Conservation (phyloP, 1,284 basidiomycete species). For the Trametes sp. region DNA sequence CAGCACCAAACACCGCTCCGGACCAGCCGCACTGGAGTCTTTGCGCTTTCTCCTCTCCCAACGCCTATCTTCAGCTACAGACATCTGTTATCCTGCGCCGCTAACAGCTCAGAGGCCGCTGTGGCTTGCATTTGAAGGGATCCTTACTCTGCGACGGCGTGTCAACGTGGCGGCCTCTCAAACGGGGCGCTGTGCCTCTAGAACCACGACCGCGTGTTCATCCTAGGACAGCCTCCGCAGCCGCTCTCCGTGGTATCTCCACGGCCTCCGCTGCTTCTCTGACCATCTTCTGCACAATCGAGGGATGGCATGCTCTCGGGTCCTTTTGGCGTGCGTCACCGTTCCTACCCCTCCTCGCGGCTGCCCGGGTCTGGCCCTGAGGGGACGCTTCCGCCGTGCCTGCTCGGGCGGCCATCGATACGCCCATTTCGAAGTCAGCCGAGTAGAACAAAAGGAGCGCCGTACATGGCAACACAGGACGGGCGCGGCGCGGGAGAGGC, state of each 20-base stretch:
- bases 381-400: background rate
- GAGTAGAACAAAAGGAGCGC: constrained; percentile 2
- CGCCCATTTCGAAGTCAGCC: constrained; percentile 19
- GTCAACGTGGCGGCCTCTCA: background rate
- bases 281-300: constrained; percentile 12
- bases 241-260: background rate
- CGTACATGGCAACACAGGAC: background rate
- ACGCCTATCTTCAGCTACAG: too few relatives aligned
- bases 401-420: constrained; percentile 17
- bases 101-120: background rate
- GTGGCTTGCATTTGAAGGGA: background rate
- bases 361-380: background rate
- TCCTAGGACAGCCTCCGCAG: background rate
- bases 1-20: background rate
- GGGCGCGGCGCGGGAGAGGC: background rate
- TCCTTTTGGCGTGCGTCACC: background rate
- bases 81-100: background rate
- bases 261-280: constrained; percentile 12
- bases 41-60: background rate
- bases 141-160: background rate
- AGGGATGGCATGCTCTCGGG: background rate
- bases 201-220: background rate
- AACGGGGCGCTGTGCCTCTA: background rate
- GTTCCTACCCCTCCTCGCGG: background rate
- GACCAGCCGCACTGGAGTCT: background rate